Conservation (phyloP, 352 stramenopile genomes). For the Phytophthora macrochlamydospora region DNA sequence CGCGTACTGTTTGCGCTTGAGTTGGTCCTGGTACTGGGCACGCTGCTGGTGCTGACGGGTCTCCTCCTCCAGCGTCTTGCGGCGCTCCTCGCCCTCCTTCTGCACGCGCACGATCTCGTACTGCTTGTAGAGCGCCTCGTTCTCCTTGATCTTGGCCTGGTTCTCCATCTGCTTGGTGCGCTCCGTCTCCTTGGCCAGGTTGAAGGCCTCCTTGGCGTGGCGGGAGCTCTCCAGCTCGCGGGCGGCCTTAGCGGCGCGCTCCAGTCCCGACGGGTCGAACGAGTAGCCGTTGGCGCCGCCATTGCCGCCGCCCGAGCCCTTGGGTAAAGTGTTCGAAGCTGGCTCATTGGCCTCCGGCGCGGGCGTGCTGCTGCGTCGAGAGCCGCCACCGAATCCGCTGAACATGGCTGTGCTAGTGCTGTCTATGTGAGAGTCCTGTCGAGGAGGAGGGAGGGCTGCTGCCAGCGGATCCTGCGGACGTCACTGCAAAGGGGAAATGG, state of each 20-base stretch:
- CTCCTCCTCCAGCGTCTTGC: slow-evolving; percentile 97
- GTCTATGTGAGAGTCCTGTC: not conserved
- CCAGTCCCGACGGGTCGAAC: slow-evolving; percentile 96
- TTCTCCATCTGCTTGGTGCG: slow-evolving; percentile 95
- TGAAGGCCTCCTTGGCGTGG: slow-evolving; percentile 94
- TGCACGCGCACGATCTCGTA: slow-evolving; percentile 95
- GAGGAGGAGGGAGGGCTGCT: not conserved
- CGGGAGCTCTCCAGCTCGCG: slow-evolving; percentile 96
- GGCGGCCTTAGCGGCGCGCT: slow-evolving; percentile 97
- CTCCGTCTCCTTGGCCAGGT: slow-evolving; percentile 96
- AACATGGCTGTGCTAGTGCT: slow-evolving; percentile 50
- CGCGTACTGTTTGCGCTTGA: slow-evolving; percentile 98
- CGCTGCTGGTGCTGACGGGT: slow-evolving; percentile 97
- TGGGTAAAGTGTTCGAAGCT: slow-evolving; percentile 41
- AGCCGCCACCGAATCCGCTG: slow-evolving; percentile 58
- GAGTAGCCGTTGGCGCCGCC: slow-evolving; percentile 67
- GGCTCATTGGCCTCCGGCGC: slow-evolving; percentile 28
- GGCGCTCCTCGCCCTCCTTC: slow-evolving; percentile 96
- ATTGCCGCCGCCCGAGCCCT: slow-evolving; percentile 22
- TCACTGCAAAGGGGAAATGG: slow-evolving; percentile 13
- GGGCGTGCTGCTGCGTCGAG: slow-evolving; percentile 37
- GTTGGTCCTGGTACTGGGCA: slow-evolving; percentile 98
- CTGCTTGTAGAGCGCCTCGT: slow-evolving; percentile 93
- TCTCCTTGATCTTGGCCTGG: slow-evolving; percentile 92
- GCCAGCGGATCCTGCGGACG: slow-evolving; percentile 18